These are phyloP conservation scores for Zymoseptoria crescenta DNA, from an alignment of 2,329 filamentous ascomycete genomes.

Conservation along the genomic window DNA sequence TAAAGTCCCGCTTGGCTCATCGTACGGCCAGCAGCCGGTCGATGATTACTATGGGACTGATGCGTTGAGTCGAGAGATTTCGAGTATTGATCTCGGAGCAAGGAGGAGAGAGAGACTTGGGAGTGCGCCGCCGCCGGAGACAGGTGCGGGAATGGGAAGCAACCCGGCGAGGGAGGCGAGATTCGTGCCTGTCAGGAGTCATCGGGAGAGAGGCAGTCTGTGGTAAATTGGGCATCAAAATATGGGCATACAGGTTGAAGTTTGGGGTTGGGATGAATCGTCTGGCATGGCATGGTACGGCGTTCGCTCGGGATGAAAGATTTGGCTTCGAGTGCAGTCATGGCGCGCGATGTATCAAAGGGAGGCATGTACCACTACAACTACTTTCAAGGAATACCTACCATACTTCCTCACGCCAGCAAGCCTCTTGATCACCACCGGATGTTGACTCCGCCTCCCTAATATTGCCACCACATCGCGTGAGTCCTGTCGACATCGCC, in stretches of 20 bases:
- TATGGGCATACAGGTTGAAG: neutral
- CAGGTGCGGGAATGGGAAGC: neutral
- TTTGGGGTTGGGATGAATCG: neutral
- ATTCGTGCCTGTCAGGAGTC: slow-evolving; percentile 27
- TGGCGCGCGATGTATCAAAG: neutral
- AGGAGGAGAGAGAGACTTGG: slow-evolving; percentile 6
- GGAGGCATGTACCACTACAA: neutral
- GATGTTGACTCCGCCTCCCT: no score
- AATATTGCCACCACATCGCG: no score
- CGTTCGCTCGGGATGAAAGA: neutral
- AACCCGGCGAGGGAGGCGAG: slow-evolving; percentile 10
- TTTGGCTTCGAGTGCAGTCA: neutral
- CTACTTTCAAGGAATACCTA: no score
- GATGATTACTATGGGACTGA: slow-evolving; percentile 35
- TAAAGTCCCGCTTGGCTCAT: slow-evolving; percentile 11
- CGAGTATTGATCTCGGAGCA: slow-evolving; percentile 39
- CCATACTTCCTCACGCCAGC: no score
- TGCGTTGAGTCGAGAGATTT: slow-evolving; percentile 65
- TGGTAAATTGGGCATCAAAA: slow-evolving; percentile 13
- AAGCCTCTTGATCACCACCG: no score
- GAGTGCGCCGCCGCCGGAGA: neutral
- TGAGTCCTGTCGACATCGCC: no score
- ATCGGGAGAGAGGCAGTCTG: slow-evolving; percentile 25
- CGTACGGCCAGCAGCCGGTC: slow-evolving; percentile 4
- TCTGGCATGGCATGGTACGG: neutral